These are phyloP conservation scores for Lepiota venenata DNA, from an alignment of 768 basidiomycete species.

Conservation along the genomic window DNA sequence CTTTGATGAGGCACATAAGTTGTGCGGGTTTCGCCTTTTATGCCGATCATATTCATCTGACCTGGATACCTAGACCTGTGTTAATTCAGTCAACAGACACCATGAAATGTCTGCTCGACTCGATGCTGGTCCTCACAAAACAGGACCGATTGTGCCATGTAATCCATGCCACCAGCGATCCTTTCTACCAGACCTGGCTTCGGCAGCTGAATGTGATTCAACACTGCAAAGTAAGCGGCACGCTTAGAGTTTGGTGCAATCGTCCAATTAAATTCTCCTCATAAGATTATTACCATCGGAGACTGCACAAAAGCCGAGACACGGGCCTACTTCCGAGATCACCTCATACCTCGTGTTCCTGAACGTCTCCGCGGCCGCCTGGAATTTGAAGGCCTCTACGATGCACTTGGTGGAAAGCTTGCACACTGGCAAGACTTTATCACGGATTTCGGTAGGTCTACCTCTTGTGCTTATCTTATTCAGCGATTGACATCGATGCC, in stretches of 20 bases:
- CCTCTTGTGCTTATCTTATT: not conserved
- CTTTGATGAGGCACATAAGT: slow-evolving; percentile 83
- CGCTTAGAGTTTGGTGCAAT: not conserved
- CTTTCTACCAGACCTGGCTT: slow-evolving; percentile 83
- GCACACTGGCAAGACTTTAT: slow-evolving; percentile 83
- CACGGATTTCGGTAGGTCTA: slow-evolving; percentile 59
- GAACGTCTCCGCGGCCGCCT: slow-evolving; percentile 51
- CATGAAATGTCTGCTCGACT: slow-evolving; percentile 83
- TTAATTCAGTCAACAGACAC: slow-evolving; percentile 75
- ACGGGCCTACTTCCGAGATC: slow-evolving; percentile 59
- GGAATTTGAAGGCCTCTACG: slow-evolving; percentile 70
- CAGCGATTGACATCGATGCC: not conserved
- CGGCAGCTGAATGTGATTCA: slow-evolving; percentile 78
- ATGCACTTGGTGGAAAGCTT: slow-evolving; percentile 81
- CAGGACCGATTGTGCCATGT: slow-evolving; percentile 85
- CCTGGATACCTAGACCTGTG: slow-evolving; percentile 45
- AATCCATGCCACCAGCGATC: slow-evolving; percentile 79
- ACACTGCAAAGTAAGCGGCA: slow-evolving; percentile 63
- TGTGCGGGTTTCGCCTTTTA: slow-evolving; percentile 40
- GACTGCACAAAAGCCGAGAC: slow-evolving; percentile 77
- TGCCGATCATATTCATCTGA: not conserved
- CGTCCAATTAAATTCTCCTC: not conserved
- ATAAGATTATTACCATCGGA: slow-evolving; percentile 74
- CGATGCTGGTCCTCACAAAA: slow-evolving; percentile 84
- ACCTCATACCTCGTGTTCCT: slow-evolving; percentile 66